Percentiles rank a stretch among this genome's conserved stretches.
Evolutionary conservation across 148 eudicot species (phyloP).

Genomic region (Rhododendron henanense): DNA sequence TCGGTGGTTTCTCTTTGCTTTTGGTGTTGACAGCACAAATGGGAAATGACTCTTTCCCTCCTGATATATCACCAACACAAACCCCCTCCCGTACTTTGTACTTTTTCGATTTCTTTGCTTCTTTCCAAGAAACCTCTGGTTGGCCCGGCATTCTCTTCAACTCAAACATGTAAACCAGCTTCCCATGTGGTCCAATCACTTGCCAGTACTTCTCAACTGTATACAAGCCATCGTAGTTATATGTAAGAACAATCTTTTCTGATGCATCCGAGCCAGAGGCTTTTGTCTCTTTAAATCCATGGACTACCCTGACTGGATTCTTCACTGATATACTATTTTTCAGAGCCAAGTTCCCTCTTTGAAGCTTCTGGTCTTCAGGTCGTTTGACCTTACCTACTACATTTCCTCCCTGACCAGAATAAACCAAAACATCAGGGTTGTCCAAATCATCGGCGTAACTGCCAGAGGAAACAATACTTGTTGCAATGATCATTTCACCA

Average conservation of each 20-base stretch:
- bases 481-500: constrained; percentile 39
- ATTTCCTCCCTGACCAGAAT: constrained; percentile 79
- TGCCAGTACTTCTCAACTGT: constrained; percentile 51
- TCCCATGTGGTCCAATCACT: constrained; percentile 50
- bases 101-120: constrained; percentile 48
- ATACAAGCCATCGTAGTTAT: constrained; percentile 77
- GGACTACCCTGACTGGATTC: constrained; percentile 71
- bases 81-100: constrained; percentile 39
- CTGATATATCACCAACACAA: constrained; percentile 55
- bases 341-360: constrained; percentile 71
- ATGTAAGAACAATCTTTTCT: constrained; percentile 39
- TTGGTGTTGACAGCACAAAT: constrained; percentile 62
- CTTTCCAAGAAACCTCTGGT: constrained; percentile 70
- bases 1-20: constrained; percentile 60
- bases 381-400: constrained; percentile 38
- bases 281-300: constrained; percentile 67
- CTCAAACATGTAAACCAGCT: constrained; percentile 64
- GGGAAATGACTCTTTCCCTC: constrained; percentile 45
- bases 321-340: constrained; percentile 48
- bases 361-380: constrained; percentile 83
- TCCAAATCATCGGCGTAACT: constrained; percentile 61
- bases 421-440: constrained; percentile 55
- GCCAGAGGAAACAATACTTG: constrained; percentile 79
- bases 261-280: constrained; percentile 34
- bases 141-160: constrained; percentile 63